Base-by-base conservation (phyloP, 2,329 filamentous ascomycete genomes). In the Colletotrichum tropicicola region DNA sequence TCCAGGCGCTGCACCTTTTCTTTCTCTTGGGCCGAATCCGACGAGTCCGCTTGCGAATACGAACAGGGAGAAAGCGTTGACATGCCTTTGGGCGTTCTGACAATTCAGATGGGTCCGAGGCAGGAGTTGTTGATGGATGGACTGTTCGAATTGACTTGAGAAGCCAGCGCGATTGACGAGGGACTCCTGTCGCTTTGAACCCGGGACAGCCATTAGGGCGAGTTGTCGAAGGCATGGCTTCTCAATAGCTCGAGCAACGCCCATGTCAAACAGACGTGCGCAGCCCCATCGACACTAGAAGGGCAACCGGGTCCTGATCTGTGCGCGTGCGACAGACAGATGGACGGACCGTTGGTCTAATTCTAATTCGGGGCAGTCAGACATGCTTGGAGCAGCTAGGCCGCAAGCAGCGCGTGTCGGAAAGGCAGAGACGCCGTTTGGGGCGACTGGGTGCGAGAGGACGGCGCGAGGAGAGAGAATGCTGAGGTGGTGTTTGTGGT, bases 231-330 rank as follows among this genome's bases (percentile, higher is more conserved):
- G 41, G 48, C 49, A 56, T 41, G 44, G 62, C 35, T 61, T 51
- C 9, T 19, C 35, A 55, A 61, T 65, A 65, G 57, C 57, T 62
- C 44, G 44, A 55, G 61, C 61, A 30, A 55, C 51, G 27, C 17
- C 48, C 55, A 55, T 37, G 58, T 47, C 62, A 55, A 62, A 61
- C 57, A 65, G 25, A 45, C 51, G 54, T 63, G 54, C 60, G 55
- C 54, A 39, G 59, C 55, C 30, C 54, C 39, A 41, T 59, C 28
- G 44, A 45, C 49, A 55, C 28, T 56, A 51, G 41, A 35, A n/a
- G 21, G 21, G 32, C 41, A 25, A 25, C 57, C 43, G 56, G 49
- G 39, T 37, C 44, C 23, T 51, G 57, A 51, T 62, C 62, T 65
- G 62, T 65, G 57, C 62, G 44, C 51, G 13, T n/a, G 28, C 37